Conservation (phyloP, 768 basidiomycete species). For the Tricholoma flavovirens region DNA sequence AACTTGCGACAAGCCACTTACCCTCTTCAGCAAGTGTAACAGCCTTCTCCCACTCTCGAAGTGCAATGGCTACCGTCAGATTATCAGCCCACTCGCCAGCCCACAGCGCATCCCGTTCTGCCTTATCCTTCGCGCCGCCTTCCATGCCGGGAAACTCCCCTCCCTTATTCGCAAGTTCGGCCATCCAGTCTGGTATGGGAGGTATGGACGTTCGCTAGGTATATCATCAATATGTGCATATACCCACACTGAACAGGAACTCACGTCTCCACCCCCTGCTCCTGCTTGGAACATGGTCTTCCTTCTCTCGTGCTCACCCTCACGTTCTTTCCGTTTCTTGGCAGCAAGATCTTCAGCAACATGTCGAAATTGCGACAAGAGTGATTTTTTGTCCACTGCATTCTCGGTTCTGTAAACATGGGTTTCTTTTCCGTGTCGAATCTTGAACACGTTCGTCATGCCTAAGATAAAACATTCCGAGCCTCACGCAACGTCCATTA, state of each 20-base stretch:
- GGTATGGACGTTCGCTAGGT: slow-evolving; percentile 32
- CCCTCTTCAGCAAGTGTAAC: slow-evolving; percentile 83
- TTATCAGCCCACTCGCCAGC: slow-evolving; percentile 89
- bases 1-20: slow-evolving; percentile 18
- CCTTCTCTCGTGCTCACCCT: slow-evolving; percentile 86
- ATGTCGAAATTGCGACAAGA: slow-evolving; percentile 82
- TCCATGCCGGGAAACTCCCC: slow-evolving; percentile 39
- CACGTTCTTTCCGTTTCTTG: slow-evolving; percentile 87
- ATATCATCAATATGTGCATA: slow-evolving; percentile 19
- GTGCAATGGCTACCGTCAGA: slow-evolving; percentile 83
- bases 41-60: slow-evolving; percentile 85
- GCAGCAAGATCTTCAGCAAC: slow-evolving; percentile 88
- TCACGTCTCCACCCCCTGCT: slow-evolving; percentile 37
- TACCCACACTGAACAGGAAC: slow-evolving; percentile 27
- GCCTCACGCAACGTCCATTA: not conserved
- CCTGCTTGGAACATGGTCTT: slow-evolving; percentile 64
- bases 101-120: slow-evolving; percentile 80
- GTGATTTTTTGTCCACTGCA: slow-evolving; percentile 76
- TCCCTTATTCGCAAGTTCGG: slow-evolving; percentile 54
- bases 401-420: slow-evolving; percentile 89
- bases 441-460: slow-evolving; percentile 97
- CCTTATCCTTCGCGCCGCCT: slow-evolving; percentile 60
- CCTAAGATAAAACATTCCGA: slow-evolving; percentile 27
- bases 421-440: slow-evolving; percentile 88
- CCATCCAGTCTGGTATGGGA: slow-evolving; percentile 72